A percentile compares a stretch with the other conserved stretches of the same genome.
phyloP scores from a whole-genome alignment of 306 rosid genomes.

The Cicer chorassanicum region DNA sequence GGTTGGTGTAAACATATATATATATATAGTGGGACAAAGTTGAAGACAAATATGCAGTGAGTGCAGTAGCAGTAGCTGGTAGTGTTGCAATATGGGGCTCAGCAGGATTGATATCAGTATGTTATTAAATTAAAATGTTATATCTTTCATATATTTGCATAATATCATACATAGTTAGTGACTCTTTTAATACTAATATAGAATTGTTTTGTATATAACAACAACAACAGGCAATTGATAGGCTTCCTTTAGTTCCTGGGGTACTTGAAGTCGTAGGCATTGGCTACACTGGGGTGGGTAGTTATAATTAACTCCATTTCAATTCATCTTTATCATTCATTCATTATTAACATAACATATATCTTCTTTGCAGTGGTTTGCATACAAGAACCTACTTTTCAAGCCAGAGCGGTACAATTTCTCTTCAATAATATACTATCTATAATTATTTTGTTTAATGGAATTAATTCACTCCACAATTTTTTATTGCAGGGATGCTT shows the following conservation, averaged over 20 bases:
- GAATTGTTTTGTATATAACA: too few species aligned
- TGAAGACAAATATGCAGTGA: slow-evolving; percentile 94
- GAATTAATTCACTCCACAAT: slow-evolving; percentile 18
- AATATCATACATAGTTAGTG: background rate
- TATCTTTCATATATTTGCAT: too few species aligned
- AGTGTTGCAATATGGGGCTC: slow-evolving; percentile 75
- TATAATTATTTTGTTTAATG: background rate
- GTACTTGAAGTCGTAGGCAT: slow-evolving; percentile 89
- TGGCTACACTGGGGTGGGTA: slow-evolving; percentile 77
- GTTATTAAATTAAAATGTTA: slow-evolving; percentile 4
- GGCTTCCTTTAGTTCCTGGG: slow-evolving; percentile 93
- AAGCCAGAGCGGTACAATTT: slow-evolving; percentile 72
- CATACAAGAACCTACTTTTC: slow-evolving; percentile 75
- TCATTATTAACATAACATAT: background rate
- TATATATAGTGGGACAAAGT: slow-evolving; percentile 79
- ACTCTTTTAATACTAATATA: too few species aligned
- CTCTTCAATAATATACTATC: background rate
- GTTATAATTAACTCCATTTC: background rate
- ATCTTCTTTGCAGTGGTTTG: slow-evolving; percentile 75
- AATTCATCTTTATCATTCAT: background rate
- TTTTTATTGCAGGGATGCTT: slow-evolving; percentile 67
- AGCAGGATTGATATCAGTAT: slow-evolving; percentile 73
- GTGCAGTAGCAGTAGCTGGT: slow-evolving; percentile 71
- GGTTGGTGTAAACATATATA: background rate
- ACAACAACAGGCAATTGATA: slow-evolving; percentile 79